A percentile compares a stretch with the other conserved stretches of the same genome.
These are phyloP conservation scores for Bacidia rubella DNA, from an alignment of 495 filamentous ascomycete genomes.

Conservation along the genomic window DNA sequence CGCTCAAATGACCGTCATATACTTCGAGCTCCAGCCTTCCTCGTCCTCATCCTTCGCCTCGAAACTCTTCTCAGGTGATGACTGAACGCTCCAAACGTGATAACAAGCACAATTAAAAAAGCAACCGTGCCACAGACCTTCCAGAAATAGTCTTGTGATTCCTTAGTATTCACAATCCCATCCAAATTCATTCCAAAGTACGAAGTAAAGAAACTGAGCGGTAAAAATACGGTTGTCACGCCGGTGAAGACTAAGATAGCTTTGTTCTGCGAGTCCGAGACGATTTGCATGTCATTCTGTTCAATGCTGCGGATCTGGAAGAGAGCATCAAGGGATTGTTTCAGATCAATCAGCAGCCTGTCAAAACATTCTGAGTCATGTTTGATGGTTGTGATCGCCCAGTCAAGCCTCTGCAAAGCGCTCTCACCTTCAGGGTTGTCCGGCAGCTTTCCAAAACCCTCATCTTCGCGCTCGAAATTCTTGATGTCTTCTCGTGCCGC, in stretches of 20 bases:
- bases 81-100: constrained; percentile 13
- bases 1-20: neutral
- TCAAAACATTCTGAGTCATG: constrained; percentile 15
- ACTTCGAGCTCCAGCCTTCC: neutral
- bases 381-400: constrained; percentile 16
- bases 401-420: constrained; percentile 10
- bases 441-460: constrained; percentile 6
- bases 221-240: constrained; percentile 23
- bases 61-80: constrained; percentile 9
- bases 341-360: constrained; percentile 15
- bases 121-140: constrained; percentile 20
- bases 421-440: constrained; percentile 16
- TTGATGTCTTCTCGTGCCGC: constrained; percentile 17
- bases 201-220: constrained; percentile 22
- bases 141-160: constrained; percentile 19
- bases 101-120: constrained; percentile 16
- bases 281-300: constrained; percentile 22
- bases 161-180: constrained; percentile 15
- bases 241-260: constrained; percentile 22
- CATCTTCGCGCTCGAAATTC: constrained; percentile 19
- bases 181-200: constrained; percentile 28
- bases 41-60: constrained; percentile 6
- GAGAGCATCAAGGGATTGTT: constrained; percentile 18
- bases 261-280: constrained; percentile 21
- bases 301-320: constrained; percentile 23